Base-by-base conservation (phyloP, 257 asterid genomes). In the Knoxia roxburghii region DNA sequence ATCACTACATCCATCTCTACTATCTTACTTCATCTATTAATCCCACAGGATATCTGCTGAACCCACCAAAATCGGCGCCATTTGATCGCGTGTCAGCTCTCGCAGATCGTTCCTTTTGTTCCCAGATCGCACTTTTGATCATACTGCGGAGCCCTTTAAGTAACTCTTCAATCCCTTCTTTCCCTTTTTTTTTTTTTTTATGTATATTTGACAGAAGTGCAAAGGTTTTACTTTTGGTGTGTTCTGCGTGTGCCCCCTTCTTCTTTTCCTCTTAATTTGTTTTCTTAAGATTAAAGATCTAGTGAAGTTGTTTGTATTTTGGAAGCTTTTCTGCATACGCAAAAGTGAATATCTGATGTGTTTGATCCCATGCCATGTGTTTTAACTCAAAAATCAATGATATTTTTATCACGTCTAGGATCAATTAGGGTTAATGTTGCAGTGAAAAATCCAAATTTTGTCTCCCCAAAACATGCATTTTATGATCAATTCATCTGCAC, bases 111-210 rank as follows among this genome's bases (percentile, higher is more conserved):
- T 41, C 56, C 17, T 45, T 51, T 53, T 48, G 56, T 51, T 17
- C 49, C 60, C 33, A 13, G 69, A 61, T 70, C 63, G 69, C 63
- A 24, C 46, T 64, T 69, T 35, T 39, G 61, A 60, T 60, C 40
- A 37, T 27, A 0, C 27, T 3, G 51, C 46, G 24, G 10, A 18
- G 5, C 54, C n/a, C 10, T 27, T 20, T 20, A 17, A 32, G 75
- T 71, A 64, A 54, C 14, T 32, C 26, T 40, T 54, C 61, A 33
- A 66, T 66, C 49, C 23, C 61, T 5, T 18, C 35, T 45, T 10
- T 27, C 8, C 18, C 21, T 29, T 12, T 26, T 18, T 63, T 41
- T 1, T 4, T 10, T 35, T 52, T n/a, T 50, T 32, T 6, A 29
- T n/a, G 6, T 17, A 1, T 45, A 17, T 59, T 33, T 29, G 9